Percentiles rank a stretch among this genome's conserved stretches.
Evolutionary conservation across 495 filamentous ascomycete genomes (phyloP).

Genomic region (Aspergillus heteromorphus): DNA sequence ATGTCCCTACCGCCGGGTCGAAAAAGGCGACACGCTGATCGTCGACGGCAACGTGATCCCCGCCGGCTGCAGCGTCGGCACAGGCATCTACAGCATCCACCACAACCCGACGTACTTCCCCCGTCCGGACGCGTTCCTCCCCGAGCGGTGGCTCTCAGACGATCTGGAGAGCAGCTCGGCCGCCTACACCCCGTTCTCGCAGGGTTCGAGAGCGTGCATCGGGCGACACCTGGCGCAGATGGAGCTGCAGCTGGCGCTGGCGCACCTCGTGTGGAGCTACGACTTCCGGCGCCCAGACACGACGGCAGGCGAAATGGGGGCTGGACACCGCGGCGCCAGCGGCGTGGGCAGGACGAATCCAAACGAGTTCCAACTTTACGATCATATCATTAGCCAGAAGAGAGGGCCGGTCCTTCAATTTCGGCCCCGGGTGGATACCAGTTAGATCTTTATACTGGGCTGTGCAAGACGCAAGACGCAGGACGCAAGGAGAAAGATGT

Average conservation of each 20-base stretch:
- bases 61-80: conserved; percentile 46
- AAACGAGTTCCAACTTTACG: conserved; percentile 1
- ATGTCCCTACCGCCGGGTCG: conserved; percentile 54
- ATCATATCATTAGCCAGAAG: conserved; percentile 2
- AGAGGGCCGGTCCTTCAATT: conserved; percentile 2
- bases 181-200: neutral
- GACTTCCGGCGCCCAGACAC: conserved; percentile 2
- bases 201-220: neutral
- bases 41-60: conserved; percentile 53
- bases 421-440: neutral
- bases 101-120: conserved; percentile 50
- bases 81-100: conserved; percentile 51
- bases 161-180: neutral
- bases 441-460: too few relatives aligned
- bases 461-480: too few relatives aligned
- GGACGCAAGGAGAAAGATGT: neutral
- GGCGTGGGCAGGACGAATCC: neutral
- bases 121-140: conserved; percentile 43
- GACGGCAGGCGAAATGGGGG: neutral
- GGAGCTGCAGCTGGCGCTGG: neutral
- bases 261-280: neutral
- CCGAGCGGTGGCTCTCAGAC: conserved; percentile 34
- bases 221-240: conserved; percentile 3
- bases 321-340: neutral
- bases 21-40: conserved; percentile 46